Percentiles rank a stretch among this genome's conserved stretches.
Evolutionary conservation across 2,329 filamentous ascomycete genomes (phyloP).

Genomic region (Cadophora sp.): DNA sequence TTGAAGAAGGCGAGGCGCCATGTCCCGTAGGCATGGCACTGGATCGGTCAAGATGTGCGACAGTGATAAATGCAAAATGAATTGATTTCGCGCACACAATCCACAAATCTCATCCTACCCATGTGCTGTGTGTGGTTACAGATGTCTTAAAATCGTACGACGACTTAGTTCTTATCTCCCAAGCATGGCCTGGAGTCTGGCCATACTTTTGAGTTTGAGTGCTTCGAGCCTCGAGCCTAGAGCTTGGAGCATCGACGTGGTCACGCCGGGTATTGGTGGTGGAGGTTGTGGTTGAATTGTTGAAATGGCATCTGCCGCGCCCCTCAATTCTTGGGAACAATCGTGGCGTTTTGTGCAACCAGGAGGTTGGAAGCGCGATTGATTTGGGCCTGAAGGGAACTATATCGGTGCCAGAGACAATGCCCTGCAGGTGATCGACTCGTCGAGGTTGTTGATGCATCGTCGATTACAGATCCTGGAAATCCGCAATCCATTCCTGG

Average conservation of each 20-base stretch:
- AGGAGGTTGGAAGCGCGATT: background rate
- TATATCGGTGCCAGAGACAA: background rate
- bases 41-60: slow-evolving; percentile 3
- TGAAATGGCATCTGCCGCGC: slow-evolving; percentile 6
- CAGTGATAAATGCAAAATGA: background rate
- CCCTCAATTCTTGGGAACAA: slow-evolving; percentile 1
- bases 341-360: slow-evolving; percentile 8
- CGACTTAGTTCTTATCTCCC: background rate
- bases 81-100: background rate
- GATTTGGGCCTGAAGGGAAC: background rate
- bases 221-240: background rate
- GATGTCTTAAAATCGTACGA: slow-evolving; percentile 14
- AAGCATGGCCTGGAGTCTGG: background rate
- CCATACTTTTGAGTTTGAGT: background rate
- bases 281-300: background rate
- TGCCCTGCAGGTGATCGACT: slow-evolving; percentile 1
- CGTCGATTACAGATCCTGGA: slow-evolving; percentile 3
- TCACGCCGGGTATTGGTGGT: background rate
- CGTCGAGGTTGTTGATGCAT: slow-evolving; percentile 1
- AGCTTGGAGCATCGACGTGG: background rate
- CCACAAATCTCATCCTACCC: background rate
- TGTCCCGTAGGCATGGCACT: slow-evolving; percentile 13
- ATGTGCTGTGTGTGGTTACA: background rate
- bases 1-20: background rate
- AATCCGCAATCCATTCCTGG: background rate